Evolutionary conservation across 2,329 filamentous ascomycete genomes (phyloP).

Genomic region (Fusarium devonianum): DNA sequence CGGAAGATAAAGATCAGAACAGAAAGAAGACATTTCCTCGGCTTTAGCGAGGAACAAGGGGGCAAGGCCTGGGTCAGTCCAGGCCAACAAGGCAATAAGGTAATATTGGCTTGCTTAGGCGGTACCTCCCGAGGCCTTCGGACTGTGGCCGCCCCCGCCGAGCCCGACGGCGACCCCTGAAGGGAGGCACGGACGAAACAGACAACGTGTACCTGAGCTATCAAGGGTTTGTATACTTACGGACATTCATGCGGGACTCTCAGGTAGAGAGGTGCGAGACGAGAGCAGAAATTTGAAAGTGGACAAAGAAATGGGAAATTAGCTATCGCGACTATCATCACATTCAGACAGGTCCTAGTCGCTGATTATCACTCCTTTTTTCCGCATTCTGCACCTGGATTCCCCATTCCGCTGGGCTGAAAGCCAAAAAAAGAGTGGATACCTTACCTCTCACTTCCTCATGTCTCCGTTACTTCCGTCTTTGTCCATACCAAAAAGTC

Average conservation of each 20-base stretch:
- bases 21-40: slow-evolving; percentile 27
- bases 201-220: slow-evolving; percentile 5
- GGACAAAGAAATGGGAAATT: slow-evolving; percentile 4
- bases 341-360: slow-evolving; percentile 11
- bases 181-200: slow-evolving; percentile 22
- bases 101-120: slow-evolving; percentile 21
- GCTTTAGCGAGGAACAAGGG: slow-evolving; percentile 9
- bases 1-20: neutral
- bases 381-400: slow-evolving; percentile 8
- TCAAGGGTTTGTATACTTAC: too few relatives aligned
- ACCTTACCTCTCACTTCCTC: slow-evolving; percentile 25
- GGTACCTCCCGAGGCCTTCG: slow-evolving; percentile 19
- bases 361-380: slow-evolving; percentile 26
- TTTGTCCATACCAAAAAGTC: slow-evolving; percentile 21
- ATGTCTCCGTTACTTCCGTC: slow-evolving; percentile 28
- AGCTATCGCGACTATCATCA: neutral
- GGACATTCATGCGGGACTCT: too few relatives aligned
- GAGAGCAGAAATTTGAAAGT: neutral
- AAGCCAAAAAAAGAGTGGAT: slow-evolving; percentile 11
- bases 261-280: too few relatives aligned
- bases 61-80: slow-evolving; percentile 7
- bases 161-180: slow-evolving; percentile 28
- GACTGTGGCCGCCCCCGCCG: slow-evolving; percentile 23
- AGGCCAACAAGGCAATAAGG: slow-evolving; percentile 1
- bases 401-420: slow-evolving; percentile 19